Evolutionary conservation across 2,329 filamentous ascomycete genomes (phyloP), one percentile per base, ranked within the genome.

Genomic region (Blastomyces emzantsi): DNA sequence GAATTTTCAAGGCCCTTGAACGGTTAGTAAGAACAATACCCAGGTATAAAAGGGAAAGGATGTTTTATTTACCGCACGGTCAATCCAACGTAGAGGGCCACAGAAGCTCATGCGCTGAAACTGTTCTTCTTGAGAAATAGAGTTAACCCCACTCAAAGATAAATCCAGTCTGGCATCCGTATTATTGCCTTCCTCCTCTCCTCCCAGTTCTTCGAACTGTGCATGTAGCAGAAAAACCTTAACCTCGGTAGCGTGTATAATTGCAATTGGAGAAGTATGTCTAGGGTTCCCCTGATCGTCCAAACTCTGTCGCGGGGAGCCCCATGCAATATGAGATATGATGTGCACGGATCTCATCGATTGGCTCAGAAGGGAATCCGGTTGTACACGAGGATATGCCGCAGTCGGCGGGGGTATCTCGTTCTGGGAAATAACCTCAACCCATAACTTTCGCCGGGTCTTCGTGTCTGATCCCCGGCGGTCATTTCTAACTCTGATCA

Each of bases 41-140:
- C 52, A 9, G 47, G 25, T 28, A 43, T 15, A 30, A 52, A 2
- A 30, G 43, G 25, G 58, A 33, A 49, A 57, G 5, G 11, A 47
- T 1, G 36, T 39, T n/a, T 28, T 58, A 22, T 28, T 58, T 72
- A 77, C 75, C 39, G 65, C 65, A 49, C 67, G 2, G 25, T 47
- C 64, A 39, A 73, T 51, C 74, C 74, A 77, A 39, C 67, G 55
- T 5, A 76, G 59, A 15, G 73, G 73, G 0, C 74, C 74, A 13
- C 67, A 70, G n/a, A 73, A 68, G 15, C 70, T 66, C 47, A 67
- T 66, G 8, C 61, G 41, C 1, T 65, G 58, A 62, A 69, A 61
- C 19, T 61, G 47, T 17, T 64, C 39, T 25, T 62, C 49, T 41
- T 56, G 59, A 2, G 62, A 17, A n/a, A 45, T 8, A 47, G 63